Conservation (phyloP, 2,329 filamentous ascomycete genomes). For the Drechmeria coniospora region DNA sequence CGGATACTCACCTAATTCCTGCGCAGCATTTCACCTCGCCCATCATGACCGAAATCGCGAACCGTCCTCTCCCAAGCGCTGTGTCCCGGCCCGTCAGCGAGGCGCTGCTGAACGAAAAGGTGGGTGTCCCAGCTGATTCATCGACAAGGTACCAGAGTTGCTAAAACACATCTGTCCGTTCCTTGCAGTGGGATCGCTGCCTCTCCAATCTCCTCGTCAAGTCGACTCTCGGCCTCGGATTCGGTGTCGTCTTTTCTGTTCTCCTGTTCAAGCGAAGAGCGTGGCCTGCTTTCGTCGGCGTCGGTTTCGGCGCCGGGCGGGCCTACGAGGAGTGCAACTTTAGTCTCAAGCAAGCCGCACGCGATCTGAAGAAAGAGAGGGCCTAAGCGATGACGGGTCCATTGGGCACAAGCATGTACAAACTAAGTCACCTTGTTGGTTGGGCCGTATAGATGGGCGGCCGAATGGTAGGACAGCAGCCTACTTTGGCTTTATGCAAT, state of each 20-base stretch:
- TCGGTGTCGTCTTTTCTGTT: constrained; percentile 97
- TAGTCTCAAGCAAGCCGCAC: constrained; percentile 47
- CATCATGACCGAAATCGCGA: constrained; percentile 35
- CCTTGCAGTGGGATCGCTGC: constrained; percentile 87
- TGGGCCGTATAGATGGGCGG: constrained; percentile 6
- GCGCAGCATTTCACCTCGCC: no score
- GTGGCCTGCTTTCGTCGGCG: constrained; percentile 90
- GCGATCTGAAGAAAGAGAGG: constrained; percentile 37
- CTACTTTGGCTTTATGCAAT: no score
- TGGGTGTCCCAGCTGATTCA: constrained; percentile 24
- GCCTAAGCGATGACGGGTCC: constrained; percentile 16
- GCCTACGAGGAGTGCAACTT: constrained; percentile 98
- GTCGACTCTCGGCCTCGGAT: constrained; percentile 86
- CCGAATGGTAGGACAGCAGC: constrained; percentile 5
- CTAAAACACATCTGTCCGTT: no score
- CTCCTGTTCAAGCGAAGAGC: constrained; percentile 95
- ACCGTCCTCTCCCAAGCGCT: constrained; percentile 39
- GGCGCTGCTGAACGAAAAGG: constrained; percentile 97
- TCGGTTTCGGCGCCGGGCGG: constrained; percentile 88
- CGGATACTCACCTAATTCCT: no score
- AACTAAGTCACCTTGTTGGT: constrained; percentile 9
- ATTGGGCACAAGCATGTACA: constrained; percentile 9
- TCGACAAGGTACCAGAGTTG: no score
- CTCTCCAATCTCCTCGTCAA: constrained; percentile 95
- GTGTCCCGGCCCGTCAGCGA: constrained; percentile 85